phyloP scores from a whole-genome alignment of 805 yeast genomes.

The Metschnikowia amazonensis region DNA sequence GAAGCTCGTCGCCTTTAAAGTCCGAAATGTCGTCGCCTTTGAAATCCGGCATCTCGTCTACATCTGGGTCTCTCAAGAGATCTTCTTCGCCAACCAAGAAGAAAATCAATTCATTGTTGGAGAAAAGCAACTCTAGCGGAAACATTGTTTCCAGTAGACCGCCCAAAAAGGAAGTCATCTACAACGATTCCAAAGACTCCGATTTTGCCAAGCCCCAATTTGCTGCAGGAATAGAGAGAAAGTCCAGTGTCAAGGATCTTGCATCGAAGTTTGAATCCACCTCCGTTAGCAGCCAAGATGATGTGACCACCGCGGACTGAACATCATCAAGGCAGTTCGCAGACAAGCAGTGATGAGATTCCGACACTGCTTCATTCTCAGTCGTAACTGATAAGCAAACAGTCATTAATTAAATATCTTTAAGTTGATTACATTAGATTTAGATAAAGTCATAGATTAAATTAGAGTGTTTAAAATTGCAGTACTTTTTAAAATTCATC shows the following conservation, averaged over 20 bases:
- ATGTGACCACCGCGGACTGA: background rate
- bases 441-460: too few relatives aligned
- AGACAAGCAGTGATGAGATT: too few relatives aligned
- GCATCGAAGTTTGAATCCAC: constrained; percentile 25
- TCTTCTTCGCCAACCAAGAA: constrained; percentile 40
- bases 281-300: background rate
- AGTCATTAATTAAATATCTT: too few relatives aligned
- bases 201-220: constrained; percentile 30
- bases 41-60: constrained; percentile 8
- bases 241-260: constrained; percentile 32
- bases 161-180: constrained; percentile 26
- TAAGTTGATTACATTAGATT: too few relatives aligned
- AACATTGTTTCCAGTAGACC: constrained; percentile 25
- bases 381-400: too few relatives aligned
- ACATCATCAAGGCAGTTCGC: too few relatives aligned
- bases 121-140: background rate
- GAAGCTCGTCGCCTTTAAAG: constrained; percentile 13
- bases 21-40: constrained; percentile 13
- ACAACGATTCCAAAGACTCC: constrained; percentile 9
- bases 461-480: too few relatives aligned
- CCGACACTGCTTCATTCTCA: too few relatives aligned
- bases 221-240: constrained; percentile 24
- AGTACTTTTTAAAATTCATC: too few relatives aligned
- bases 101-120: constrained; percentile 15
- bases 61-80: constrained; percentile 25